Percentiles rank a stretch among this genome's conserved stretches.
Conservation (phyloP, 2,329 filamentous ascomycete species). For the Botryosphaeria dothidea region DNA sequence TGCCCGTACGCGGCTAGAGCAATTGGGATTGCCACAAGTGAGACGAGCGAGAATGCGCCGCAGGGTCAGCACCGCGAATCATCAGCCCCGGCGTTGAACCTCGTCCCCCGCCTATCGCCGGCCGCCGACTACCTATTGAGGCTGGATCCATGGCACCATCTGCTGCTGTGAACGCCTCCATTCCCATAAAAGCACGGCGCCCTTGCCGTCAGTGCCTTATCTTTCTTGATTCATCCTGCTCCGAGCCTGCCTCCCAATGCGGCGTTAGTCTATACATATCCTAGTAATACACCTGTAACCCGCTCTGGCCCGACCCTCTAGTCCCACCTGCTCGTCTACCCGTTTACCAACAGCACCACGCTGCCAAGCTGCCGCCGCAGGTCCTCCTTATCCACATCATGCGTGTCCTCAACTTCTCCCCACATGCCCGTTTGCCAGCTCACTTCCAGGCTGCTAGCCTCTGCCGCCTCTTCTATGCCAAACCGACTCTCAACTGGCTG, state of each 20-base stretch:
- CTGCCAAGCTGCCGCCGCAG: constrained; percentile 84
- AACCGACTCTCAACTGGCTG: constrained; percentile 52
- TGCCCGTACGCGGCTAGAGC: constrained; percentile 5
- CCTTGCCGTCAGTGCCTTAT: not conserved
- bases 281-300: not conserved
- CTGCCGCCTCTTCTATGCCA: constrained; percentile 79
- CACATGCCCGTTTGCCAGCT: constrained; percentile 86
- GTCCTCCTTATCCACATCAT: constrained; percentile 94
- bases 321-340: constrained; percentile 17
- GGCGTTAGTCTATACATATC: not conserved
- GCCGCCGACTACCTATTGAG: not conserved
- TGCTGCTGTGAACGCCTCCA: not conserved
- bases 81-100: not conserved
- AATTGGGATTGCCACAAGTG: not conserved
- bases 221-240: no score
- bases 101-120: not conserved
- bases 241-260: not conserved
- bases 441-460: constrained; percentile 79
- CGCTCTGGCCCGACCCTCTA: not conserved
- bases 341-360: constrained; percentile 73
- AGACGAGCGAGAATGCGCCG: not conserved
- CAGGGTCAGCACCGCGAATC: not conserved
- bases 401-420: constrained; percentile 97
- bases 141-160: not conserved
- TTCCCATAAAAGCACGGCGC: not conserved